Percentiles rank a stretch among this genome's conserved stretches.
phyloP scores from a whole-genome alignment of 2,329 filamentous ascomycete genomes.

The Bimuria novae-zelandiae region DNA sequence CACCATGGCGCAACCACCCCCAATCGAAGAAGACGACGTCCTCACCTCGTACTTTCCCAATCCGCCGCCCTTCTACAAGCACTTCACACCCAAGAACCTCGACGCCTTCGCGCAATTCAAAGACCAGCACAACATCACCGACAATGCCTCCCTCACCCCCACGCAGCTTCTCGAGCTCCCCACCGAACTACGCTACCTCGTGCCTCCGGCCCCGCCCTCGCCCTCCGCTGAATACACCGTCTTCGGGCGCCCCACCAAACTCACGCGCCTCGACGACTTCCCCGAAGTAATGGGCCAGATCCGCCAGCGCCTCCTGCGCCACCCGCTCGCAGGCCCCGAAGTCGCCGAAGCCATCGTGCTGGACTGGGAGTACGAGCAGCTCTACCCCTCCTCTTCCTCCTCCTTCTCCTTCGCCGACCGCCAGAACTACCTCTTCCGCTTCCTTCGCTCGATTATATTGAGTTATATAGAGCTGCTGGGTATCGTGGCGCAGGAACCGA shows the following conservation, averaged over 20 bases:
- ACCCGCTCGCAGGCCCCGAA: conserved; percentile 26
- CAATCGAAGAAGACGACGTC: conserved; percentile 28
- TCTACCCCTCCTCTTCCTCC: conserved; percentile 61
- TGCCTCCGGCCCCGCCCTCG: conserved; percentile 77
- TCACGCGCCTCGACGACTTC: conserved; percentile 30
- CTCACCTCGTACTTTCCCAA: conserved; percentile 67
- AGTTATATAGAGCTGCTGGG: conserved; percentile 88
- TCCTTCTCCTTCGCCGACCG: conserved; percentile 52
- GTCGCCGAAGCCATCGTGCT: conserved; percentile 59
- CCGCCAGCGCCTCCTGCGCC: conserved; percentile 27
- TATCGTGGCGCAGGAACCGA: conserved; percentile 56
- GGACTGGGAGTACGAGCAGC: conserved; percentile 71
- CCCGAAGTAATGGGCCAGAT: conserved; percentile 32
- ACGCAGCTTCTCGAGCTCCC: conserved; percentile 59
- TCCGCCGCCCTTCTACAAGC: conserved; percentile 86
- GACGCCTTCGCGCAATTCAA: conserved; percentile 61
- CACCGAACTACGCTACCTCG: conserved; percentile 72
- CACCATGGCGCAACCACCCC: conserved; percentile 17
- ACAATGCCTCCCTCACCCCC: conserved; percentile 20
- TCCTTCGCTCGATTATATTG: conserved; percentile 82
- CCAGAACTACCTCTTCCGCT: conserved; percentile 69
- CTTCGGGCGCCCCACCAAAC: conserved; percentile 69
- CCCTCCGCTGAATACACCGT: conserved; percentile 70
- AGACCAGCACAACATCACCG: conserved; percentile 30
- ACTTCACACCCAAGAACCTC: conserved; percentile 80